phyloP scores from a whole-genome alignment of 805 yeast species.

The Kluyveromyces nonfermentans region DNA sequence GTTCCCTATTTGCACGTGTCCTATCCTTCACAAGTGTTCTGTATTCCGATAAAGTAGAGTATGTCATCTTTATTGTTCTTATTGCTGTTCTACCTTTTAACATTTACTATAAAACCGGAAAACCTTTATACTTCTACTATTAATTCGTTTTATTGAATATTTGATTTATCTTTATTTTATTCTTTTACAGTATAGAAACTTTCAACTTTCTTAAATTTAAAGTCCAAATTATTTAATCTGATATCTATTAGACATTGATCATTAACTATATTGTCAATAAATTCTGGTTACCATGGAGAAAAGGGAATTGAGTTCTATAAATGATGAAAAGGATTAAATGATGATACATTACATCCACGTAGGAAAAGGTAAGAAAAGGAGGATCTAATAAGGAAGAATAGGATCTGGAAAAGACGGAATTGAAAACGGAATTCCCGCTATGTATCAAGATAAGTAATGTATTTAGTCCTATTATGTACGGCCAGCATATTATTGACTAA shows the following conservation, averaged over 20 bases:
- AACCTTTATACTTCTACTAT: too few relatives aligned
- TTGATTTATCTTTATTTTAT: too few relatives aligned
- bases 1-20: conserved; percentile 24
- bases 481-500: neutral
- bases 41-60: conserved; percentile 6
- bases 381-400: neutral
- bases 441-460: neutral
- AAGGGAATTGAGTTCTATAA: neutral
- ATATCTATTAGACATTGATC: neutral
- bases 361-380: too few relatives aligned
- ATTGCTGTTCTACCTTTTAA: neutral
- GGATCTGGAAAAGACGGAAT: neutral
- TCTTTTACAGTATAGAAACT: neutral
- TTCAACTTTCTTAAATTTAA: neutral
- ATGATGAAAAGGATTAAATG: too few relatives aligned
- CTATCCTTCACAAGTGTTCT: conserved; percentile 17
- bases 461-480: neutral
- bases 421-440: neutral
- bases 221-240: too few relatives aligned
- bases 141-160: too few relatives aligned
- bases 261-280: too few relatives aligned
- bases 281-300: neutral
- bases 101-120: neutral
- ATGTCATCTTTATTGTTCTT: conserved; percentile 1
- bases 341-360: too few relatives aligned